Percentiles rank a stretch among this genome's conserved stretches.
Evolutionary conservation across 805 yeast genomes (phyloP).

Genomic region (Schwanniomyces yamadae): DNA sequence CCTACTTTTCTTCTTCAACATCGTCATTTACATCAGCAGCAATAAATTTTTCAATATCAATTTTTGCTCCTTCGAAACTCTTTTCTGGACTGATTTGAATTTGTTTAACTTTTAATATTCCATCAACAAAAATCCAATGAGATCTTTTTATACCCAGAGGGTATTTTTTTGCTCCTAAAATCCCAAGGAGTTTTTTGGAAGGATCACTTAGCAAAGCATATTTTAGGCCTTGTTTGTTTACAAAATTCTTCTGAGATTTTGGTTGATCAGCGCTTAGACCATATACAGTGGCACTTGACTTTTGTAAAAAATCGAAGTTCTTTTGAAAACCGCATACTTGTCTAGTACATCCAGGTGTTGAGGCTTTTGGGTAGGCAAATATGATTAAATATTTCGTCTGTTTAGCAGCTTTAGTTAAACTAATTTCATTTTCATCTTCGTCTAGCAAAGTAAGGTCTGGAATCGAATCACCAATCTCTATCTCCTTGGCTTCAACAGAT

Average conservation of each 20-base stretch:
- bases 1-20: slow-evolving; percentile 4
- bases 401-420: slow-evolving; percentile 28
- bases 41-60: slow-evolving; percentile 49
- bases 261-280: slow-evolving; percentile 87
- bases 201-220: slow-evolving; percentile 81
- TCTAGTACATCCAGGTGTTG: slow-evolving; percentile 94
- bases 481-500: slow-evolving; percentile 18
- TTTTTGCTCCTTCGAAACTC: slow-evolving; percentile 59
- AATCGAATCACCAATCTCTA: slow-evolving; percentile 58
- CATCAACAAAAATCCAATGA: slow-evolving; percentile 88
- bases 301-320: slow-evolving; percentile 51
- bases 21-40: slow-evolving; percentile 14
- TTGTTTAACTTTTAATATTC: slow-evolving; percentile 56
- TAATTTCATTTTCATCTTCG: slow-evolving; percentile 64
- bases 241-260: slow-evolving; percentile 72
- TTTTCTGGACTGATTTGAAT: slow-evolving; percentile 52
- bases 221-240: slow-evolving; percentile 68
- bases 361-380: slow-evolving; percentile 84
- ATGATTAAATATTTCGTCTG: slow-evolving; percentile 36
- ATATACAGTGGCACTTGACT: slow-evolving; percentile 56
- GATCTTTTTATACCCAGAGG: slow-evolving; percentile 81
- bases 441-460: slow-evolving; percentile 64
- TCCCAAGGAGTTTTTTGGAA: slow-evolving; percentile 59
- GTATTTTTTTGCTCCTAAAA: slow-evolving; percentile 79
- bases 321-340: slow-evolving; percentile 90